Conservation (phyloP, 2,329 filamentous ascomycete species). For the Alternaria incomplexa region DNA sequence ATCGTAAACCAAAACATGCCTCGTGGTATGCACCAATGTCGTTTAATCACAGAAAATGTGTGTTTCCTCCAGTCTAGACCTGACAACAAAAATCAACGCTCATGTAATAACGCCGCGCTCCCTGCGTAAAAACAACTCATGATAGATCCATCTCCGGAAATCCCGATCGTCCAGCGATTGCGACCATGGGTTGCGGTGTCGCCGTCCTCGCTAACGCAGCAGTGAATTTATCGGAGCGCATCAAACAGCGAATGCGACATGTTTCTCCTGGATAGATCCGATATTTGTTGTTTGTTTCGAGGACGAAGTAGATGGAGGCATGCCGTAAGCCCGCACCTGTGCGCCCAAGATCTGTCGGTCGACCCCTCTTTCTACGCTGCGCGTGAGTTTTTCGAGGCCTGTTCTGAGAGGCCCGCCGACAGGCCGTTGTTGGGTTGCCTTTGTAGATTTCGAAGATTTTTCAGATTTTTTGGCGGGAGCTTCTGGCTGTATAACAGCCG, state of each 20-base stretch:
- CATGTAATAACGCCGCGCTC: too few species aligned
- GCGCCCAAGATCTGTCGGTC: conserved; percentile 19
- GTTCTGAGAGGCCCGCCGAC: conserved; percentile 9
- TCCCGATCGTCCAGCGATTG: too few species aligned
- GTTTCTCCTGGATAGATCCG: neutral
- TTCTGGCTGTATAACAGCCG: neutral
- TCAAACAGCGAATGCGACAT: neutral
- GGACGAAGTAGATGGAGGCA: neutral
- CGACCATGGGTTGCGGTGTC: too few species aligned
- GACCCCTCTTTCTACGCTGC: conserved; percentile 14
- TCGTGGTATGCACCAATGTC: too few species aligned
- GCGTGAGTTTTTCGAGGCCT: conserved; percentile 11
- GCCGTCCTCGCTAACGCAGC: too few species aligned
- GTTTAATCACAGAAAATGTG: too few species aligned
- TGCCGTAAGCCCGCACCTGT: conserved; percentile 16
- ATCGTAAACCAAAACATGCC: too few species aligned
- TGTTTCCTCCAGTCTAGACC: too few species aligned
- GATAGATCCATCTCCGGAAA: too few species aligned
- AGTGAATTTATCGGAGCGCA: neutral
- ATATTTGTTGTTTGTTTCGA: neutral
- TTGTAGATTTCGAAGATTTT: neutral
- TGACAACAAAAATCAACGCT: too few species aligned
- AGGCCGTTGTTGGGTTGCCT: neutral
- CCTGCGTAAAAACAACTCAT: too few species aligned
- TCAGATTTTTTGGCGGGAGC: neutral